These are phyloP conservation scores for Nicotiana attenuata DNA, from an alignment of 257 asterid species.

Conservation along the genomic window DNA sequence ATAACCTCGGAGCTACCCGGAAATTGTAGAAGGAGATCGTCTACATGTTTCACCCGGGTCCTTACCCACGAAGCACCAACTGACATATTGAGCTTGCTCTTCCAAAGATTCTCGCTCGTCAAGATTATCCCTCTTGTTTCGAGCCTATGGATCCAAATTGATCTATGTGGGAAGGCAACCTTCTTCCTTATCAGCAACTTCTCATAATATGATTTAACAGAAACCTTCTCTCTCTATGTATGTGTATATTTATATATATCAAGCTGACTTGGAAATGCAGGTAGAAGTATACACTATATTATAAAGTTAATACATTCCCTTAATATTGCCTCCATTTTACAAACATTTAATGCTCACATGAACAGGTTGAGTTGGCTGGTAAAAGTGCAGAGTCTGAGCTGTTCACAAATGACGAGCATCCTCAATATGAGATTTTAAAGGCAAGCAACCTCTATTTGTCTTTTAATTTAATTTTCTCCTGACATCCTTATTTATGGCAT, in stretches of 20 bases:
- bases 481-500: slow-evolving; percentile 8
- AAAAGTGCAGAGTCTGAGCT: slow-evolving; percentile 54
- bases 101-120: neutral
- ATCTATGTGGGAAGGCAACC: neutral
- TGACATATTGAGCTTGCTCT: neutral
- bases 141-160: neutral
- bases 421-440: slow-evolving; percentile 79
- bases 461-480: slow-evolving; percentile 1
- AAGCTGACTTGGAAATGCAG: neutral
- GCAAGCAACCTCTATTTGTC: slow-evolving; percentile 38
- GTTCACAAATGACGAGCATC: slow-evolving; percentile 66
- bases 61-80: neutral
- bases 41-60: neutral
- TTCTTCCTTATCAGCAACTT: neutral
- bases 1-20: neutral
- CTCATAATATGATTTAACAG: neutral
- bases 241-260: neutral
- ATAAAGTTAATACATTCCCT: neutral
- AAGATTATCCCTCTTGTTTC: too few relatives aligned
- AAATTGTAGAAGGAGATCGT: neutral
- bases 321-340: slow-evolving; percentile 13
- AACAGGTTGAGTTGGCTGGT: slow-evolving; percentile 79
- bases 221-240: neutral
- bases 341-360: slow-evolving; percentile 13
- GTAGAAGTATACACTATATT: neutral